phyloP scores from a whole-genome alignment of 139 green algal species.

The Haematococcus lacustris region DNA sequence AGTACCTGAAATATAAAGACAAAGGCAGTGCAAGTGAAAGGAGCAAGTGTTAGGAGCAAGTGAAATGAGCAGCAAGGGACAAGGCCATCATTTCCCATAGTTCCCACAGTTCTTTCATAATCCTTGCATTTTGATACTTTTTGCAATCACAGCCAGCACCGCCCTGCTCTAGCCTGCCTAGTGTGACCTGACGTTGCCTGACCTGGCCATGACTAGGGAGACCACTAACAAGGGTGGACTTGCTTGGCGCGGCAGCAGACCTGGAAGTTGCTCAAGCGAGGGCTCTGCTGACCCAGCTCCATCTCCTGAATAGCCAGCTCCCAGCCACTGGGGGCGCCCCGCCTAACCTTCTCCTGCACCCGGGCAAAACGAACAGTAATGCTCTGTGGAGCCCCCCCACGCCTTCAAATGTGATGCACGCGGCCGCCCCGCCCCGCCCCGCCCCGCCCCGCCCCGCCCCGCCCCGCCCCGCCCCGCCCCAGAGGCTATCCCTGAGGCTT shows the following conservation, averaged over 20 bases:
- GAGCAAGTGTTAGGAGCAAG: too few species aligned
- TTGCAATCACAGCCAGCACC: neutral
- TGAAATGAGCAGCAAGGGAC: too few species aligned
- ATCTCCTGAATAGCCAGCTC: conserved; percentile 34
- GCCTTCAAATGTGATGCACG: neutral
- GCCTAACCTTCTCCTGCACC: conserved; percentile 24
- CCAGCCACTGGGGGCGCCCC: conserved; percentile 30
- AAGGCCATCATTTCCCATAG: too few species aligned
- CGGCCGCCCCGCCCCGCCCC: neutral
- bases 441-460: neutral
- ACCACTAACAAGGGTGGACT: neutral
- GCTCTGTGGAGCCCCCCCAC: neutral
- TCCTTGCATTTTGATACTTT: too few species aligned
- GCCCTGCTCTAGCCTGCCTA: neutral
- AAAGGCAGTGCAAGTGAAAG: too few species aligned
- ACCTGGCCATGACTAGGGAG: neutral
- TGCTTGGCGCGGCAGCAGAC: neutral
- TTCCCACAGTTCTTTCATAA: too few species aligned
- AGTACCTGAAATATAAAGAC: too few species aligned
- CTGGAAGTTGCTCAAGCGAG: conserved; percentile 34
- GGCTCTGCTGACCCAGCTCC: conserved; percentile 26
- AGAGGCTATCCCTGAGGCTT: neutral
- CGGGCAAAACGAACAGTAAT: neutral
- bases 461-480: neutral
- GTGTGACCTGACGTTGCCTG: neutral